Conservation (phyloP, 2,329 filamentous ascomycete species). For the Westerdykella sp. region DNA sequence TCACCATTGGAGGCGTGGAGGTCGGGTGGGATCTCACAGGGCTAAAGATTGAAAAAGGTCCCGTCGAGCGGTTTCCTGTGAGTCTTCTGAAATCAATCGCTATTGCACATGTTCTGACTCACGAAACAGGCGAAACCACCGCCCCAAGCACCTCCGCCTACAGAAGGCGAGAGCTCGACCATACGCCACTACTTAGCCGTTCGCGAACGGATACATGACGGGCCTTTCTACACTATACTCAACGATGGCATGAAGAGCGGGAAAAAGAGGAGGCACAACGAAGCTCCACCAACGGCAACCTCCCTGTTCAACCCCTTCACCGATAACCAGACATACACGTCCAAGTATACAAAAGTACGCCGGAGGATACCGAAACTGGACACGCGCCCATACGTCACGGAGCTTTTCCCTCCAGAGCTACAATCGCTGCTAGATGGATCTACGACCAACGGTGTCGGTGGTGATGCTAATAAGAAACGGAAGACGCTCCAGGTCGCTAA, state of each 20-base stretch:
- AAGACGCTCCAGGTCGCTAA: constrained; percentile 30
- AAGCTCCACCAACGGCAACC: constrained; percentile 35
- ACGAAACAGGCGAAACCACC: constrained; percentile 13
- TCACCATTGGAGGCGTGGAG: constrained; percentile 40
- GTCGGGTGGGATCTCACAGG: constrained; percentile 38
- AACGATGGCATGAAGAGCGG: constrained; percentile 43
- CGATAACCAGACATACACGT: constrained; percentile 55
- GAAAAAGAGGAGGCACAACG: constrained; percentile 32
- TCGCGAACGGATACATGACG: constrained; percentile 52
- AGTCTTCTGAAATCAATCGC: constrained; percentile 6
- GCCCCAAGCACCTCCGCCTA: constrained; percentile 37
- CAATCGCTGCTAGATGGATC: constrained; percentile 47
- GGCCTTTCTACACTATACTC: constrained; percentile 54
- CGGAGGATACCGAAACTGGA: constrained; percentile 50
- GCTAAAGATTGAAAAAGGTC: constrained; percentile 36
- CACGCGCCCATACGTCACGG: constrained; percentile 50
- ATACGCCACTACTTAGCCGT: constrained; percentile 48
- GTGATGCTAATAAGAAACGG: constrained; percentile 25
- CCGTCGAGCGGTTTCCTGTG: constrained; percentile 39
- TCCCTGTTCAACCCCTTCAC: constrained; percentile 54
- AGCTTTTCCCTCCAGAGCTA: constrained; percentile 55
- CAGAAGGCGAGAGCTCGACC: constrained; percentile 41
- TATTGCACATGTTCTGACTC: background rate
- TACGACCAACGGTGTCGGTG: constrained; percentile 7
- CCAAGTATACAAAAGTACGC: constrained; percentile 53